Base-by-base conservation (phyloP, 2,329 filamentous ascomycete genomes). In the Ceratocystis diversiconidia region DNA sequence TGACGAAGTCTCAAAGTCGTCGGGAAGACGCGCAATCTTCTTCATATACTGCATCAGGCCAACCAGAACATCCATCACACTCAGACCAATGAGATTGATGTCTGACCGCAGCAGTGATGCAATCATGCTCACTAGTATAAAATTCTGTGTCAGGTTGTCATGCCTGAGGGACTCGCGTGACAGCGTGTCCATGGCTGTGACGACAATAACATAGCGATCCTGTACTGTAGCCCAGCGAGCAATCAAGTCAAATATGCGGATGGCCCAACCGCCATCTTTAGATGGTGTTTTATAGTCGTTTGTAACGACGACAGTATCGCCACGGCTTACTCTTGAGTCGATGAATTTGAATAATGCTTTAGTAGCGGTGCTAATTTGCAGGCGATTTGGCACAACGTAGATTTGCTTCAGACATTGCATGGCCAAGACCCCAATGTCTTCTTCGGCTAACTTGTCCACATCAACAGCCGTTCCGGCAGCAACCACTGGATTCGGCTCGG, bases 11-110 rank as follows among this genome's bases (percentile, higher is more conserved):
- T 48, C 36, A 19, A 75, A 74, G 32, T 75, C 75, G 17, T 75
- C 76, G 6, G 77, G 78, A 67, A 90, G 80, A 71, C 90, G 88
- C 15, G 96, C 80, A 7, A 95, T 78, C 71, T 85, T 82, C 70
- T 90, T 84, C 73, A 92, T 88, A 72, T 95, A 90, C 69, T 90
- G 87, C 69, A 96, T 84, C 15, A 99, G 79, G 1, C 90, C 88
- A 15, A 95, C 79, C 32, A 97, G 79, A 19, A 97, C 86, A 73
- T 99, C 94, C 86, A 97, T 97, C 63, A 97, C 88, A 73, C 92
- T 96, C 59, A 99, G 79, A 0, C 94, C 94, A 68, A 99, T 96
- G 72, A 97, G 81, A 74, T 96, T 97, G 72, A 95, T 86, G 52
- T 92, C 86, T 0, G 92, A 96, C 63, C 88, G 86, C 60, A 99